Percentiles rank a stretch among this genome's conserved stretches.
Evolutionary conservation across 108 stramenopile genomes (phyloP).

Genomic region (Aureococcus anophagefferens): DNA sequence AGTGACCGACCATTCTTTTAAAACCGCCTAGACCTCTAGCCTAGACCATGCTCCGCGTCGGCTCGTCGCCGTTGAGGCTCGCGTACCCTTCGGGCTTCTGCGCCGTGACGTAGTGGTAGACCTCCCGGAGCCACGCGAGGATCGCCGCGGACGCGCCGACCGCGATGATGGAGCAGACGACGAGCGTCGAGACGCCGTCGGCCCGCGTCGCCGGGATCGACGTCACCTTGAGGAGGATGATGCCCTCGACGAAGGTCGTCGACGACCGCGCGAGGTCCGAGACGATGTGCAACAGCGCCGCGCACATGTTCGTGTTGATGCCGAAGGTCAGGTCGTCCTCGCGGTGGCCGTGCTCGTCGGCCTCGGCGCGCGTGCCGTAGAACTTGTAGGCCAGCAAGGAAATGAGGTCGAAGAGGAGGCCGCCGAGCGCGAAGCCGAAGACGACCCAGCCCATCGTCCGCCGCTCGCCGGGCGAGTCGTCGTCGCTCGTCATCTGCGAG

Average conservation of each 20-base stretch:
- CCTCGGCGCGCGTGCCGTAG: too few relatives aligned
- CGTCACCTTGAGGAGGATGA: not conserved
- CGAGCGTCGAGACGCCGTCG: not conserved
- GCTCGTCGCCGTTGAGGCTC: too few relatives aligned
- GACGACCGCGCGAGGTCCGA: not conserved
- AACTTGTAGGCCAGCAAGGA: slow-evolving; percentile 7
- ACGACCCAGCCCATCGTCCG: not conserved
- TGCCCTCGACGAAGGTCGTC: slow-evolving; percentile 1
- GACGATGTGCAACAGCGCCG: slow-evolving; percentile 2
- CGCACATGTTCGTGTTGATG: slow-evolving; percentile 7
- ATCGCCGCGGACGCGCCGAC: not conserved
- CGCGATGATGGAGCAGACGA: slow-evolving; percentile 1
- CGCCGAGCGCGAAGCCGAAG: slow-evolving; percentile 11
- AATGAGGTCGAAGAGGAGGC: slow-evolving; percentile 8
- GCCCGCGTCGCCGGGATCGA: not conserved
- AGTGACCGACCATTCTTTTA: too few relatives aligned
- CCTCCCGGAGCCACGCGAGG: not conserved
- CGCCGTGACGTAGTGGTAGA: not conserved
- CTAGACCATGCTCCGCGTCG: too few relatives aligned
- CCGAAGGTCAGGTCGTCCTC: too few relatives aligned
- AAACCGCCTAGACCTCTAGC: too few relatives aligned
- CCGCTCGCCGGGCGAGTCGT: not conserved
- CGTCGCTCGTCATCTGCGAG: too few relatives aligned
- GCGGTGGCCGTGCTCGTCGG: not conserved
- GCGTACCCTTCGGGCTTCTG: not conserved